Evolutionary conservation across 305 asterid species (phyloP), one percentile per base, ranked within the genome.

Genomic region (Fraxinus angustifolia): DNA sequence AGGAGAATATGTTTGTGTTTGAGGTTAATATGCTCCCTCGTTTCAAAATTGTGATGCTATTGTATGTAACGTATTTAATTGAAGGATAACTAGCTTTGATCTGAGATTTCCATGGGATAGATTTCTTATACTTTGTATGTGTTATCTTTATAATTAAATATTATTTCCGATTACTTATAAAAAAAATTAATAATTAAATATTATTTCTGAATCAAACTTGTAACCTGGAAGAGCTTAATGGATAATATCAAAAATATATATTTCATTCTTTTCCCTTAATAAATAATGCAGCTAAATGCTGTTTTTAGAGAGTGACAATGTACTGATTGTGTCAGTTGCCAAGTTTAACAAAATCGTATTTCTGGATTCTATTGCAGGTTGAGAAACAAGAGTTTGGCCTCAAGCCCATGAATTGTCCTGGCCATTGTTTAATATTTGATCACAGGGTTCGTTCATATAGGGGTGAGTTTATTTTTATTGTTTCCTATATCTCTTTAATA

Each of bases 361-460:
- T 78, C 34, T 87, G 80, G 31, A 79, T 78, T 82, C 45, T 80
- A 75, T 73, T 87, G 90, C 92, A 96, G 99, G 88, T 96, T 33
- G 99, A 96, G 85, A 92, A 93, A 80, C 99, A 93, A 88, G 97
- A 96, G 82, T 96, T 94, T 83, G 98, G 98, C 76, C 93, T 96
- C 86, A 94, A 96, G 92, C 99, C 99, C 76, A 96, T 96, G 99
- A 96, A 96, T 85, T 96, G 98, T 84, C 97, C 99, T 12, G 99
- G 99, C 77, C 99, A 94, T 83, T 96, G 99, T 85, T 90, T 96
- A 87, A 94, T 96, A 76, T 94, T 96, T 87, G 97, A 92, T 87
- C 94, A 93, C 83, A 89, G 98, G 89, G 96, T 93, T 87, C 98
- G 99, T 76, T 96, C 99, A 19, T 96, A 96, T 85, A 90, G 99